Conservation (phyloP, 257 asterid species). For the Cordia subcordata region DNA sequence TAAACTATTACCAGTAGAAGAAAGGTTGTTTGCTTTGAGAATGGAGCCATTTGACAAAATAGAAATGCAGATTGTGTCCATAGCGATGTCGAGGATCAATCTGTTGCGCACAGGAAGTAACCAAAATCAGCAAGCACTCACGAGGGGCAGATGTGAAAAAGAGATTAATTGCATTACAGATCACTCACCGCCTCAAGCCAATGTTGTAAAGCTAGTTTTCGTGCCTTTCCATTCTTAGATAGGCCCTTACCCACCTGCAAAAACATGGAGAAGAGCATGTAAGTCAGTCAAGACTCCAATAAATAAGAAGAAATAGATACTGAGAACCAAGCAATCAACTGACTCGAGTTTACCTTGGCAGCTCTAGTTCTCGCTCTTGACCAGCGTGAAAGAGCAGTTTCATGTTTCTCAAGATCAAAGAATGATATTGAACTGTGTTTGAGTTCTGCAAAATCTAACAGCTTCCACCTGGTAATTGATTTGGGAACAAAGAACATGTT, state of each 20-base stretch:
- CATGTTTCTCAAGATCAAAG: conserved; percentile 42
- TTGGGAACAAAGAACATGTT: not conserved
- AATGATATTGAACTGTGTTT: conserved; percentile 53
- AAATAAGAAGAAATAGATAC: no score
- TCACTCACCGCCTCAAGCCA: conserved; percentile 64
- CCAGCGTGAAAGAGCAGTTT: conserved; percentile 58
- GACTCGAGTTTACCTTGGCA: conserved; percentile 37
- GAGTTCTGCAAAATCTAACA: conserved; percentile 47
- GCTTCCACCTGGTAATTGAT: conserved; percentile 33
- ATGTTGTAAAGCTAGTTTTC: conserved; percentile 57
- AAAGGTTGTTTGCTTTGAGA: conserved; percentile 57
- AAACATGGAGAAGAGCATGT: conserved; percentile 1
- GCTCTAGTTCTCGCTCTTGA: conserved; percentile 60
- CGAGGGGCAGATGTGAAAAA: not conserved
- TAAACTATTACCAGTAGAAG: conserved; percentile 46
- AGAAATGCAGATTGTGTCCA: conserved; percentile 68
- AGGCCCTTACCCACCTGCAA: conserved; percentile 57
- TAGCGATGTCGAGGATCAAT: conserved; percentile 69
- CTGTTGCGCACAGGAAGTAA: conserved; percentile 18
- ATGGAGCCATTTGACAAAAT: conserved; percentile 55
- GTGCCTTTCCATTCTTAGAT: conserved; percentile 50
- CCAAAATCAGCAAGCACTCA: not conserved
- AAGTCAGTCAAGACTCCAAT: not conserved
- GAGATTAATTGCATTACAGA: not conserved
- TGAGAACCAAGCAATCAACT: not conserved